Evolutionary conservation across 352 stramenopile species (phyloP).

Genomic region (Phytopythium sindhum): DNA sequence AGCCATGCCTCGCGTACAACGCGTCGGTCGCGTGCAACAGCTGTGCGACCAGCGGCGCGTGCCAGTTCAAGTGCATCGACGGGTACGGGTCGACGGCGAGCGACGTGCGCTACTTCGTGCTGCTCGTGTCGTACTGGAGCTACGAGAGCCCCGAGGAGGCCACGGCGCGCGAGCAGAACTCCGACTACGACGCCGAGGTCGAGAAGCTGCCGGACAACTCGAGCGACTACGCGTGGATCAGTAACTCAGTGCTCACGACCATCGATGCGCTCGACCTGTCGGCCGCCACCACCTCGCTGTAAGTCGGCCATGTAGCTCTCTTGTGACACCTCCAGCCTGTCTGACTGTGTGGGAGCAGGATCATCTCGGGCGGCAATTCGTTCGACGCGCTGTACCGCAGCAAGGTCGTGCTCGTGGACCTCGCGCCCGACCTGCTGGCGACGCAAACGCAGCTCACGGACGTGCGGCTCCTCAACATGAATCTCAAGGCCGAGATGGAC

Average conservation of each 20-base stretch:
- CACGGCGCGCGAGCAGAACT: constrained; percentile 11
- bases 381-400: constrained; percentile 14
- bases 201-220: constrained; percentile 17
- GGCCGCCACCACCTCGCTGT: constrained; percentile 4
- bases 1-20: constrained; percentile 22
- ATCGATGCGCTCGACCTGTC: constrained; percentile 17
- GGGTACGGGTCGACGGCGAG: not conserved
- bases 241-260: constrained; percentile 21
- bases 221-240: constrained; percentile 20
- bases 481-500: constrained; percentile 17
- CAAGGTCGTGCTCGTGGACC: constrained; percentile 18
- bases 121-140: constrained; percentile 24
- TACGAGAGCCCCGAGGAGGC: constrained; percentile 24
- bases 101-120: constrained; percentile 20
- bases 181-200: constrained; percentile 11
- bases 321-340: not conserved
- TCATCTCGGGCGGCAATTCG: constrained; percentile 14
- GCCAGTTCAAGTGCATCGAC: constrained; percentile 10
- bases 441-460: constrained; percentile 16
- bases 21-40: constrained; percentile 13
- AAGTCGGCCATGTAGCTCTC: not conserved
- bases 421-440: constrained; percentile 17
- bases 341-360: constrained; percentile 1
- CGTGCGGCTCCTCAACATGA: constrained; percentile 17
- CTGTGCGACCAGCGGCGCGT: constrained; percentile 11